Base-by-base conservation (phyloP, 345 rosid genomes). In the Pistacia integerrima region DNA sequence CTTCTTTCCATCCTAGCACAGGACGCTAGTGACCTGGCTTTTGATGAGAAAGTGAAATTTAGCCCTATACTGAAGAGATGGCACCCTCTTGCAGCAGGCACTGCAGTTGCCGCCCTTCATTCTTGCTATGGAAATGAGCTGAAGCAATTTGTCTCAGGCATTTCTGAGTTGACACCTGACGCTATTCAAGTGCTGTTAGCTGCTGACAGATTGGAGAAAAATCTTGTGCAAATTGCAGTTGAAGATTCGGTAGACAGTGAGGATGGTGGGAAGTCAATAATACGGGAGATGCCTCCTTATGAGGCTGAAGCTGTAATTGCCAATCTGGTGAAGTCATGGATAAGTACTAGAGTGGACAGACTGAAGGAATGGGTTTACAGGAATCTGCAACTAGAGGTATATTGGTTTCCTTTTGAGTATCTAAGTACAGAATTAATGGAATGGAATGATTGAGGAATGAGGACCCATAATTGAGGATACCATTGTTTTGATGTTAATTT, bases 211-310 rank as follows among this genome's bases (percentile, higher is more conserved):
- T 85, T 93, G 83, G 99, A 96, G 88, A 92, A 93, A 78, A 98
- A 96, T 88, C 97, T 96, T 75, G 99, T 96, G 67, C 99, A 92
- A 82, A 94, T 96, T 63, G 99, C 99, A 1, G 98, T 96, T 70
- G 94, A 92, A 85, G 98, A 93, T 79, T 89, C 98, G 0, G 99
- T 92, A 65, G 90, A 96, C 60, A 92, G 98, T 75, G 99, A 96
- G 77, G 99, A 96, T 88, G 99, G 99, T 11, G 99, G 99, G 72
- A 96, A 92, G 83, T 91, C 98, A 2, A 89, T 96, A 73, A 96
- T 96, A 75, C 90, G 90, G 82, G 98, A 96, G 84, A 96, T 96
- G 99, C 94, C 97, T 78, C 99, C 99, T 72, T 96, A 81, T 57
- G 99, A 96, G 86, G 93, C 97, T 22, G 97, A 96, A 78, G 84